Base-by-base conservation (phyloP, 129 eudicot genomes). In the Chrysanthemum makinoi region DNA sequence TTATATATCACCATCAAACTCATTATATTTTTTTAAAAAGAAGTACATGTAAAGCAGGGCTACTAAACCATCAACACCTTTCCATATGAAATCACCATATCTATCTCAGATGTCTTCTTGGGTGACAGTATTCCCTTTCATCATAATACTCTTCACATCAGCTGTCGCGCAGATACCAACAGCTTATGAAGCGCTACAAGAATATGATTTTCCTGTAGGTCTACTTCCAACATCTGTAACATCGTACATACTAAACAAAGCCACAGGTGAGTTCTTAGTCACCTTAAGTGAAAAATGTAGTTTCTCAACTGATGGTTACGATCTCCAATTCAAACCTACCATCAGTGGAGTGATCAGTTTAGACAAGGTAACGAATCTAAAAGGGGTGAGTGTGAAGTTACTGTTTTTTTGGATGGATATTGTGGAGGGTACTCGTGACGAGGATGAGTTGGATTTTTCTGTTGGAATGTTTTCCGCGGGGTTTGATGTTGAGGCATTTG, bases 341-440 rank as follows among this genome's bases (percentile, higher is more conserved):
- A 70, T 70, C 11, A 70, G 65, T 17, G 75, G 75, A 7, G 65
- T 70, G 55, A 70, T 70, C n/a, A 43, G 30, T 19, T 33, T 17
- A 70, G 20, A 56, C 54, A 70, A 33, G 62, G 1, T 69, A 30
- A 30, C 17, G 13, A 30, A 53, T 2, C 8, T 69, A 30, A 69
- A 33, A 5, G 73, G 73, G 15, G 62, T 69, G 12, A 33, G 73
- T 16, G 73, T 54, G 9, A 69, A 30, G 35, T 7, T 53, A 8
- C 0, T 69, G 16, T 30, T 16, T 16, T 33, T 69, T 13, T 69
- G 73, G 73, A 16, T n/a, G 63, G 63, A 69, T 3, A 53, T 69
- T 69, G 50, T 13, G 33, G 10, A 18, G 73, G 63, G 62, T 10
- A 53, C 16, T n/a, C 73, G 73, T 16, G 62, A 69, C 6, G 51